Evolutionary conservation across 495 filamentous ascomycete species (phyloP).

Genomic region (Letharia lupina): DNA sequence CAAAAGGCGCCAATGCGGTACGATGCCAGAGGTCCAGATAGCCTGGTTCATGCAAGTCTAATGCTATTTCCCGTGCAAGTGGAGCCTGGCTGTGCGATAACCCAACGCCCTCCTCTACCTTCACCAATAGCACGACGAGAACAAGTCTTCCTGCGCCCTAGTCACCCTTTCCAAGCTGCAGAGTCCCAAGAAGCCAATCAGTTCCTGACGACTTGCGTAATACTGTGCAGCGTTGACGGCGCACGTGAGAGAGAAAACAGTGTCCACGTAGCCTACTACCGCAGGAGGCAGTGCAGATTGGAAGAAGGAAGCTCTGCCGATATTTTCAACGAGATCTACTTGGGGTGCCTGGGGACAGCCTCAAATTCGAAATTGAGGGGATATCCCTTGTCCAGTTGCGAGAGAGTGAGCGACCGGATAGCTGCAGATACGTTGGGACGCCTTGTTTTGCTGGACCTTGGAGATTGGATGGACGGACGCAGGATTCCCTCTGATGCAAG

Average conservation of each 20-base stretch:
- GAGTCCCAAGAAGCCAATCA: neutral
- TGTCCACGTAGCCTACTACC: neutral
- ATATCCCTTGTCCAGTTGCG: neutral
- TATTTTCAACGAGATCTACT: conserved; percentile 6
- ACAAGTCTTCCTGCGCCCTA: neutral
- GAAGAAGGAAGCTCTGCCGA: neutral
- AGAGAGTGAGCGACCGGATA: neutral
- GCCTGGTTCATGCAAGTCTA: conserved; percentile 5
- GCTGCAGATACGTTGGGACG: neutral
- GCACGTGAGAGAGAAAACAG: conserved; percentile 3
- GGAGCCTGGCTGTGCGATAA: conserved; percentile 1
- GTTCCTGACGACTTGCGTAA: neutral
- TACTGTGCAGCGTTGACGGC: neutral
- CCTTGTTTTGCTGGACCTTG: neutral
- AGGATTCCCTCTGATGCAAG: neutral
- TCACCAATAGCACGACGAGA: neutral
- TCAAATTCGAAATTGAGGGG: neutral
- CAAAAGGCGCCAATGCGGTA: conserved; percentile 1
- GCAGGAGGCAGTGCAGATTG: conserved; percentile 2
- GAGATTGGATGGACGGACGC: neutral
- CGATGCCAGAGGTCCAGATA: neutral
- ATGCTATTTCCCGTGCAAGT: conserved; percentile 6
- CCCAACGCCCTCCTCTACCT: neutral
- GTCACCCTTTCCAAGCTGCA: neutral
- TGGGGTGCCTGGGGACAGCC: conserved; percentile 1